phyloP scores from a whole-genome alignment of 805 yeast species.

The Candida nemodendra region DNA sequence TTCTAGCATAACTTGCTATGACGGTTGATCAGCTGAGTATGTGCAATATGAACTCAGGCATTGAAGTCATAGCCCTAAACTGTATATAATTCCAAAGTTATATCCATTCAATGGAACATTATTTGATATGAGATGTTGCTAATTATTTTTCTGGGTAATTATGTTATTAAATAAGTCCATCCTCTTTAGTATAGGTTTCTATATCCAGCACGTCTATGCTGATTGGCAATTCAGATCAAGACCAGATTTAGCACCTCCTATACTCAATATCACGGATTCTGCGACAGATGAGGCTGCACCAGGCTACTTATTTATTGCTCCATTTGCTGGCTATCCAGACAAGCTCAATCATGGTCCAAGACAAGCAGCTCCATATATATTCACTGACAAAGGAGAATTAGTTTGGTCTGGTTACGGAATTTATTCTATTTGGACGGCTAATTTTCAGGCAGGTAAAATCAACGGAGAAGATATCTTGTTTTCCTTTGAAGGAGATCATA shows the following conservation, averaged over 20 bases:
- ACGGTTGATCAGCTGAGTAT: no score
- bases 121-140: no score
- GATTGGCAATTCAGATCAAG: constrained; percentile 36
- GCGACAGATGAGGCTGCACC: constrained; percentile 24
- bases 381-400: constrained; percentile 34
- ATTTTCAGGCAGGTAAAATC: constrained; percentile 31
- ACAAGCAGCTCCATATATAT: constrained; percentile 38
- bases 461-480: constrained; percentile 30
- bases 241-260: constrained; percentile 37
- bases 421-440: constrained; percentile 34
- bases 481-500: constrained; percentile 37
- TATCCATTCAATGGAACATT: no score
- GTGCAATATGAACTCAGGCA: no score
- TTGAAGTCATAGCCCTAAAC: no score
- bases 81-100: no score
- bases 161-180: background rate
- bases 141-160: no score
- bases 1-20: no score
- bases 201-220: constrained; percentile 18
- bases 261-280: constrained; percentile 33
- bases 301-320: constrained; percentile 36
- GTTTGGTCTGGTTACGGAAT: constrained; percentile 38
- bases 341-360: constrained; percentile 25
- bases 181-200: background rate
- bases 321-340: constrained; percentile 23